Evolutionary conservation across 2,329 filamentous ascomycete species (phyloP).

Genomic region (Sporothrix protearum): DNA sequence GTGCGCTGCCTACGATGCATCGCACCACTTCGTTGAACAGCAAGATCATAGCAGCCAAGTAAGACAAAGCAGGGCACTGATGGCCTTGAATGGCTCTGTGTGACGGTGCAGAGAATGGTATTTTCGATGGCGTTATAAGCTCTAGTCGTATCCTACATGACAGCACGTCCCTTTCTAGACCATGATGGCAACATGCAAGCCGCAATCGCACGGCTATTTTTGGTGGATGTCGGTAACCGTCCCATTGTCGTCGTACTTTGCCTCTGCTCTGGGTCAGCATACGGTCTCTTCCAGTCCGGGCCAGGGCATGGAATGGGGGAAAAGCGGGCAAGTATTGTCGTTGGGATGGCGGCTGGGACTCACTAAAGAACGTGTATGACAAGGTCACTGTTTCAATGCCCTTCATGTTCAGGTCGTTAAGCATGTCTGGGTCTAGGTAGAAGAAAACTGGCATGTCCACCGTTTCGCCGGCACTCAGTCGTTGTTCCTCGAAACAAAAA

Average conservation of each 20-base stretch:
- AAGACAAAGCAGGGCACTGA: not conserved
- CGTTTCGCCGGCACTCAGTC: constrained; percentile 89
- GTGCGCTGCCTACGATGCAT: not conserved
- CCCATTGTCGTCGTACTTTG: constrained; percentile 78
- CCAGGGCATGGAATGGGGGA: too few relatives aligned
- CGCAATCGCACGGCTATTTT: not conserved
- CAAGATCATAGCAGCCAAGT: not conserved
- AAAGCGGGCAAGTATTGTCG: too few relatives aligned
- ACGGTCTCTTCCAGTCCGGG: not conserved
- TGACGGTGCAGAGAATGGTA: not conserved
- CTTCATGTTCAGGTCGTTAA: constrained; percentile 88
- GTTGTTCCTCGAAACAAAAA: constrained; percentile 97
- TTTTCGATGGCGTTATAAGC: not conserved
- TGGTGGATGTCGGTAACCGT: constrained; percentile 48
- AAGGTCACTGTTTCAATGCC: constrained; percentile 92
- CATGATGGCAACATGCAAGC: not conserved
- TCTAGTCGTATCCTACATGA: not conserved
- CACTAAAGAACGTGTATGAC: constrained; percentile 98
- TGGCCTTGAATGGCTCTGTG: not conserved
- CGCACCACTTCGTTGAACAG: not conserved
- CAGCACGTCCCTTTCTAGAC: not conserved
- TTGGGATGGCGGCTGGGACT: constrained; percentile 40
- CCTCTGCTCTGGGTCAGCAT: constrained; percentile 51
- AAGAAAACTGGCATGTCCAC: constrained; percentile 99
- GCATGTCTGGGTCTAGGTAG: constrained; percentile 93